Percentiles rank a stretch among this genome's conserved stretches.
Conservation (phyloP, 1,284 basidiomycete genomes). For the Papiliotrema fonsecae region DNA sequence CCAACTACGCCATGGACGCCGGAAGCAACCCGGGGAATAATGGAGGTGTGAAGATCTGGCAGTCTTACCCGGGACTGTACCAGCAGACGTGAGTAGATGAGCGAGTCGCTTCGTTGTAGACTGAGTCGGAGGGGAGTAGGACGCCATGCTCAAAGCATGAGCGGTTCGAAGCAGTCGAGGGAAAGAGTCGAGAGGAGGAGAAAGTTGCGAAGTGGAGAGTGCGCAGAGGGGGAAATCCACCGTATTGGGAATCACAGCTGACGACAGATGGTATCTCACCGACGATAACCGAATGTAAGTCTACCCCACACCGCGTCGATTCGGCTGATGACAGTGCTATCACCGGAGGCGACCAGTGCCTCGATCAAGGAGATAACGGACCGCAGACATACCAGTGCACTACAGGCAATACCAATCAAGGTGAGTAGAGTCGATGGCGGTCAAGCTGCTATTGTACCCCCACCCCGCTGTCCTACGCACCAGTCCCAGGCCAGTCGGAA, state of each 20-base stretch:
- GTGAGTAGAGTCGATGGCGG: too few relatives aligned
- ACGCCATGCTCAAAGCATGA: too few relatives aligned
- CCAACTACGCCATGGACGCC: slow-evolving; percentile 24
- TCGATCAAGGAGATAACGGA: slow-evolving; percentile 12
- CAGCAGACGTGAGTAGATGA: slow-evolving; percentile 10
- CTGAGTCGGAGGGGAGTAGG: not conserved
- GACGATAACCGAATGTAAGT: slow-evolving; percentile 15
- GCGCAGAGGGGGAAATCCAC: too few relatives aligned
- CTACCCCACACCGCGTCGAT: too few relatives aligned
- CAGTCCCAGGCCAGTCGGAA: not conserved
- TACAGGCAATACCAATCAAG: slow-evolving; percentile 19
- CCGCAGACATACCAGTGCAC: slow-evolving; percentile 21
- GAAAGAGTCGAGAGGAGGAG: too few relatives aligned
- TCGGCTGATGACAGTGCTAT: too few relatives aligned
- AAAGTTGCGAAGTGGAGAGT: too few relatives aligned
- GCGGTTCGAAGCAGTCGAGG: too few relatives aligned
- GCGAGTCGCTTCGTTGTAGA: not conserved
- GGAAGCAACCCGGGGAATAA: slow-evolving; percentile 15
- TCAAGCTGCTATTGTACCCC: too few relatives aligned
- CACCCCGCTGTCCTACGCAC: not conserved
- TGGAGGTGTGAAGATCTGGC: slow-evolving; percentile 16
- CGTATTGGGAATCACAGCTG: too few relatives aligned
- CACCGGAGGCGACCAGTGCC: slow-evolving; percentile 14
- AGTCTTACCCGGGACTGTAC: slow-evolving; percentile 11
- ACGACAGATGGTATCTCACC: slow-evolving; percentile 13